A percentile compares a stretch with the other conserved stretches of the same genome.
Evolutionary conservation across 129 eudicot genomes (phyloP).

Genomic region (Lonicera japonica): DNA sequence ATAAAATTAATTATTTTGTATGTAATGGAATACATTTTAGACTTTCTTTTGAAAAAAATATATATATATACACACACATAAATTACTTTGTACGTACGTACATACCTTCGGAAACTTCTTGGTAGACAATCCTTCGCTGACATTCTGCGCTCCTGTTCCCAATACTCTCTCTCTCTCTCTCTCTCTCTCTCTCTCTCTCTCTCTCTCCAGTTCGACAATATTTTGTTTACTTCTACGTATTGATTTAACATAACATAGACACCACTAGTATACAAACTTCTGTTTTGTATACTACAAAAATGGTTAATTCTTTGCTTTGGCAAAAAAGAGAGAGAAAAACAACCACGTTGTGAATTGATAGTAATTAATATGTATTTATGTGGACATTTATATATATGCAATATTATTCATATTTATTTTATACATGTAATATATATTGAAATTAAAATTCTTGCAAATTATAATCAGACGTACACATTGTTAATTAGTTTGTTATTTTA

Average conservation of each 20-base stretch:
- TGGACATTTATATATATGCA: no score
- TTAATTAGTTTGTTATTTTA: no score
- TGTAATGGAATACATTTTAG: neutral
- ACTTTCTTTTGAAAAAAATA: neutral
- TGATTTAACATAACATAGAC: neutral
- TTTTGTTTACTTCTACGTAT: neutral
- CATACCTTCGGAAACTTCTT: constrained; percentile 6
- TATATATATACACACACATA: no score
- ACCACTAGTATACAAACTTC: neutral
- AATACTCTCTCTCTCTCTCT: constrained; percentile 10
- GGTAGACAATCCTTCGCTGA: constrained; percentile 32
- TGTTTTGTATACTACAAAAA: neutral
- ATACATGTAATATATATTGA: no score
- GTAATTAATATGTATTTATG: no score
- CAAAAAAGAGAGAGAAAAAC: neutral
- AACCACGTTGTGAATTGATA: no score
- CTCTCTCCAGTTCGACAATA: neutral
- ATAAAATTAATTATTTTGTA: neutral
- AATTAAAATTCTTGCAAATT: no score
- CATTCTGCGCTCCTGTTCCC: constrained; percentile 57
- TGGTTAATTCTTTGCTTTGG: neutral
- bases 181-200: neutral
- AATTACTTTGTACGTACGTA: constrained; percentile 7
- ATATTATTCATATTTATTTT: no score
- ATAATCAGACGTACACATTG: no score